phyloP scores from a whole-genome alignment of 371 early-diverging fungal species.

The Mycotypha africana region DNA sequence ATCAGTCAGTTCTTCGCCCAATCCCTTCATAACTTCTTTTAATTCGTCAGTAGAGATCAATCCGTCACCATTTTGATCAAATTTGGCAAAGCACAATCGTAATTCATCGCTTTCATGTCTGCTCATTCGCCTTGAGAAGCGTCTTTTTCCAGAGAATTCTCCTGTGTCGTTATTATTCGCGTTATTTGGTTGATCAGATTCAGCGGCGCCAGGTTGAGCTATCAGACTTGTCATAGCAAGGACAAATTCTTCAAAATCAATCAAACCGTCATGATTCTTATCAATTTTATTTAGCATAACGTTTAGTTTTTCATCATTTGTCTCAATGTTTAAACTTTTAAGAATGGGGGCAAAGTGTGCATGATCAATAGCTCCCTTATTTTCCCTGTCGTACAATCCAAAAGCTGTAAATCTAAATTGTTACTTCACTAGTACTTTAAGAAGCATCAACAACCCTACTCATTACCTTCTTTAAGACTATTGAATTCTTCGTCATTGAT shows the following conservation, averaged over 20 bases:
- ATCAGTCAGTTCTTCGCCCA: conserved; percentile 66
- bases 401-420: conserved; percentile 10
- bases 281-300: conserved; percentile 11
- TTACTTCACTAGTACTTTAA: background rate
- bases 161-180: background rate
- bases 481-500: conserved; percentile 16
- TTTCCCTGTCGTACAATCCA: conserved; percentile 19
- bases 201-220: conserved; percentile 3
- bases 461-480: conserved; percentile 18
- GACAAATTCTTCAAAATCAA: conserved; percentile 71
- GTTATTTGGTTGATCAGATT: background rate
- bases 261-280: conserved; percentile 36
- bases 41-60: conserved; percentile 65
- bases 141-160: background rate
- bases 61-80: conserved; percentile 74
- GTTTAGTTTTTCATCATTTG: conserved; percentile 5
- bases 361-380: conserved; percentile 14
- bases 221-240: conserved; percentile 46
- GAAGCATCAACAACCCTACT: background rate
- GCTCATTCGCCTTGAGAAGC: conserved; percentile 14
- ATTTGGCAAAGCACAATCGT: conserved; percentile 60
- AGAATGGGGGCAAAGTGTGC: conserved; percentile 10
- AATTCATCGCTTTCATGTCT: conserved; percentile 55
- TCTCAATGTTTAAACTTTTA: conserved; percentile 14
- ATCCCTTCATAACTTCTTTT: conserved; percentile 61